Conservation (phyloP, 148 eudicot genomes). For the Heliosperma pusillum region DNA sequence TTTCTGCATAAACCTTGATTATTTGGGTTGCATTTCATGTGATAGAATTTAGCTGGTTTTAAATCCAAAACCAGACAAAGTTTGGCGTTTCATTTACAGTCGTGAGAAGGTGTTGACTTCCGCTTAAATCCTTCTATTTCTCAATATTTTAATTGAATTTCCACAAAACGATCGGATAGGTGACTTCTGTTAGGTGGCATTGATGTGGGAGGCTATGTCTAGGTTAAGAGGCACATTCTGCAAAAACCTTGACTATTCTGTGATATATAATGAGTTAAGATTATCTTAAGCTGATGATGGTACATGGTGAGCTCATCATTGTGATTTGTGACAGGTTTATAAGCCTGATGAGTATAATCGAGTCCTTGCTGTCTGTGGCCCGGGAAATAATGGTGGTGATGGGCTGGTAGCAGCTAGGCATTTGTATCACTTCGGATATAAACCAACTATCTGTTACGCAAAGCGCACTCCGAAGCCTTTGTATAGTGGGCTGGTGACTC, state of each 20-base stretch:
- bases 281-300: background rate
- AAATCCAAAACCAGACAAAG: background rate
- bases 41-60: background rate
- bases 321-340: slow-evolving; percentile 56
- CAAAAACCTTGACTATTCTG: background rate
- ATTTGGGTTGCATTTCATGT: background rate
- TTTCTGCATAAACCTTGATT: background rate
- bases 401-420: slow-evolving; percentile 99
- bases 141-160: background rate
- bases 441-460: slow-evolving; percentile 77
- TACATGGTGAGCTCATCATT: slow-evolving; percentile 6
- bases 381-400: slow-evolving; percentile 99
- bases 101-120: background rate
- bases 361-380: slow-evolving; percentile 91
- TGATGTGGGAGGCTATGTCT: slow-evolving; percentile 1
- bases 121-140: too few relatives aligned
- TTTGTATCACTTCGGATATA: slow-evolving; percentile 91
- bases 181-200: background rate
- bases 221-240: background rate
- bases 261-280: background rate
- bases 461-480: slow-evolving; percentile 91
- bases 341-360: slow-evolving; percentile 56
- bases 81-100: background rate
- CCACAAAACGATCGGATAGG: background rate
- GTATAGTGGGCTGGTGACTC: slow-evolving; percentile 82